Evolutionary conservation across 345 rosid genomes (phyloP).

Genomic region (Arabis alpina): DNA sequence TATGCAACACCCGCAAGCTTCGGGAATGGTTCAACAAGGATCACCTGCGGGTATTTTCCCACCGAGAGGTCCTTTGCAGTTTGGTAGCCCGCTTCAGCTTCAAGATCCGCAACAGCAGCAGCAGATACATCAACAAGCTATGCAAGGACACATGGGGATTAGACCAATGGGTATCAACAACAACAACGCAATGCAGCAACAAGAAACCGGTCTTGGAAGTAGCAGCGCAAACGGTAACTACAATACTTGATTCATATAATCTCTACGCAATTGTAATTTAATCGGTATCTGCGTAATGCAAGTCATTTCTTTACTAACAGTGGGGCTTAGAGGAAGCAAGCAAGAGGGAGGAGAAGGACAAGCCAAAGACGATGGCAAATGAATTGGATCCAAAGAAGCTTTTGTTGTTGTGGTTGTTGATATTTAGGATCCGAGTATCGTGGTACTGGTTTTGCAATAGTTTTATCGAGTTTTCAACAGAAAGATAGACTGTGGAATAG

Average conservation of each 20-base stretch:
- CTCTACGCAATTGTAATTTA: not conserved
- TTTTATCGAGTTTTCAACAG: constrained; percentile 27
- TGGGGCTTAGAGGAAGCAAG: constrained; percentile 40
- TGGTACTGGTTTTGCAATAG: constrained; percentile 21
- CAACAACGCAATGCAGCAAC: constrained; percentile 48
- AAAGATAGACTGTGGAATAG: constrained; percentile 28
- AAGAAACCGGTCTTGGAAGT: constrained; percentile 58
- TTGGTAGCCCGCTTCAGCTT: constrained; percentile 69
- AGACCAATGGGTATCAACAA: constrained; percentile 60
- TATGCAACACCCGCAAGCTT: constrained; percentile 84
- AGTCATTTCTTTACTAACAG: not conserved
- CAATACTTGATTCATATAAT: not conserved
- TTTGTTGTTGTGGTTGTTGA: constrained; percentile 37
- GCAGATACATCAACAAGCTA: constrained; percentile 53
- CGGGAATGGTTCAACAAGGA: constrained; percentile 52
- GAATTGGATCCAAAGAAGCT: constrained; percentile 30
- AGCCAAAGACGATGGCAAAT: constrained; percentile 44
- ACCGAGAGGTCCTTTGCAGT: constrained; percentile 72
- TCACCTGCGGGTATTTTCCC: constrained; percentile 65
- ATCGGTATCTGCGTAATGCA: no score
- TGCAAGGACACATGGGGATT: constrained; percentile 84
- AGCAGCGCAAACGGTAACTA: constrained; percentile 42
- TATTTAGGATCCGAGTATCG: constrained; percentile 28
- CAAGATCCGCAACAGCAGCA: constrained; percentile 58
- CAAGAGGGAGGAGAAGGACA: constrained; percentile 43